A percentile compares a stretch with the other conserved stretches of the same genome.
These are phyloP conservation scores for Phoenix roebelenii DNA, from an alignment of 176 grass and related monocot genomes.

Conservation along the genomic window DNA sequence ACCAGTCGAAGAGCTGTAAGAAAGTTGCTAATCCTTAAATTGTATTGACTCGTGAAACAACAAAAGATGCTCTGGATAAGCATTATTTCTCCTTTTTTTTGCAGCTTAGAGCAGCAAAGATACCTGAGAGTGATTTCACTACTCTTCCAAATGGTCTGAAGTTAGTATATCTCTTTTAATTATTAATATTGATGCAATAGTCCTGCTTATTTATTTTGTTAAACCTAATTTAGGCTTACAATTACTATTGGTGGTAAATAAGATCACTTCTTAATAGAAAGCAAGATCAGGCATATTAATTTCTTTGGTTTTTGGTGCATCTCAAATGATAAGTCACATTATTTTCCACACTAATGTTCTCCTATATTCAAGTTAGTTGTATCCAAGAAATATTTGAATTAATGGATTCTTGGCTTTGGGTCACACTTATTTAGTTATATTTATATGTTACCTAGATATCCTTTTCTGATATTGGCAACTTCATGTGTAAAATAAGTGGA, in stretches of 20 bases:
- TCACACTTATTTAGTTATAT: too few species aligned
- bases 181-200: background rate
- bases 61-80: background rate
- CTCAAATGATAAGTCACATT: too few species aligned
- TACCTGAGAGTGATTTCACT: conserved; percentile 79
- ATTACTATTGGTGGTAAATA: too few species aligned
- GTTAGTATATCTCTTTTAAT: conserved; percentile 31
- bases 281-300: background rate
- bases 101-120: conserved; percentile 73
- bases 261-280: background rate
- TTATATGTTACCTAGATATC: too few species aligned
- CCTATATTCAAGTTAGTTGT: too few species aligned
- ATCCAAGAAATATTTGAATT: too few species aligned
- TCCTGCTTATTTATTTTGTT: background rate
- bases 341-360: too few species aligned
- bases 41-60: conserved; percentile 10
- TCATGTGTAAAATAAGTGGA: too few species aligned
- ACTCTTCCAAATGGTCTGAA: conserved; percentile 84
- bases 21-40: background rate
- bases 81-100: conserved; percentile 8
- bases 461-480: too few species aligned
- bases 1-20: conserved; percentile 95
- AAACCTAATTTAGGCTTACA: background rate
- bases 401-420: too few species aligned
- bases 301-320: too few species aligned